Conservation (phyloP, 345 rosid species). For the Dipteronia sinensis region DNA sequence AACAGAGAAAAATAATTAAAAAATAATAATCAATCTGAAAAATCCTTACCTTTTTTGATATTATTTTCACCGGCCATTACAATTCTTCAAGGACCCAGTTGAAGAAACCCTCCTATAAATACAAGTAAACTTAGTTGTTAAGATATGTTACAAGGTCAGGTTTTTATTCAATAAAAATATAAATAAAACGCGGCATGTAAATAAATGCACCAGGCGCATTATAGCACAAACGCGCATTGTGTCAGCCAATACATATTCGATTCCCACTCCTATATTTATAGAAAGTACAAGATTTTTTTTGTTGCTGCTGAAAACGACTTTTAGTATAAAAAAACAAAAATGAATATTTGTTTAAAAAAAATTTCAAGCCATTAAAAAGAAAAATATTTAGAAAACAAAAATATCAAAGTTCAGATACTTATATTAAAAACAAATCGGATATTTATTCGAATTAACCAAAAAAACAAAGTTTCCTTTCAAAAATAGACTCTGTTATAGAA, state of each 20-base stretch:
- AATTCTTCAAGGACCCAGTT: slow-evolving; percentile 20
- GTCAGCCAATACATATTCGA: not conserved
- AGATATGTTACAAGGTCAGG: not conserved
- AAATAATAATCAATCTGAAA: not conserved
- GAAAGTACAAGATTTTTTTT: not conserved
- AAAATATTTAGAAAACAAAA: not conserved
- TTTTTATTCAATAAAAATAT: not conserved
- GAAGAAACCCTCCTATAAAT: slow-evolving; percentile 8
- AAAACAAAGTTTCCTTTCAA: too few relatives aligned
- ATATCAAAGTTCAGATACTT: not conserved
- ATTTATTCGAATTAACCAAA: too few relatives aligned
- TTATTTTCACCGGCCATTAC: slow-evolving; percentile 36
- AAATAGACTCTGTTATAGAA: too few relatives aligned
- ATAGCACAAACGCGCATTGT: not conserved
- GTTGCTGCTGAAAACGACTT: not conserved
- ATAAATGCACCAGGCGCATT: not conserved
- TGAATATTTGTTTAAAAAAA: not conserved
- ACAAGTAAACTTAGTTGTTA: slow-evolving; percentile 1
- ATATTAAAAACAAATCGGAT: too few relatives aligned
- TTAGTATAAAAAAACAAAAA: not conserved
- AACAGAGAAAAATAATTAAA: not conserved
- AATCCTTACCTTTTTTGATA: slow-evolving; percentile 28
- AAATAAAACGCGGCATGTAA: not conserved
- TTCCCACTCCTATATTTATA: slow-evolving; percentile 15
- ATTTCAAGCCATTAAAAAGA: not conserved